Evolutionary conservation across 345 rosid genomes (phyloP).

Genomic region (Dipteronia dyeriana): DNA sequence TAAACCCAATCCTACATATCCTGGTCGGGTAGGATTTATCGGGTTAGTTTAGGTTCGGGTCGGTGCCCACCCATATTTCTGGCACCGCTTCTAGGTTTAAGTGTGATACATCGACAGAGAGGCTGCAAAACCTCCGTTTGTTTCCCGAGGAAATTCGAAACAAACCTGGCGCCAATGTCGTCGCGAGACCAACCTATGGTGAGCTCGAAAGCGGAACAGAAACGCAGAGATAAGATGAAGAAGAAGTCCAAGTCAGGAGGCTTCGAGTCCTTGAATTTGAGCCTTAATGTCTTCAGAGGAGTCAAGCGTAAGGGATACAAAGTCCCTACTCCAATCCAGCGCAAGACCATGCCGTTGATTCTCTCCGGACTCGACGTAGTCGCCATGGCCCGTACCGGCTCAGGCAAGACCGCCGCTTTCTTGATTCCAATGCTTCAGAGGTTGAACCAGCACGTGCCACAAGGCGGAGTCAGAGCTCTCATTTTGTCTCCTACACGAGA

Average conservation of each 20-base stretch:
- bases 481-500: constrained; percentile 94
- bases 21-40: no score
- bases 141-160: not conserved
- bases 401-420: constrained; percentile 97
- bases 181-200: constrained; percentile 31
- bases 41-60: no score
- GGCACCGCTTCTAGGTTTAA: not conserved
- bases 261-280: constrained; percentile 82
- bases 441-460: constrained; percentile 78
- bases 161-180: not conserved
- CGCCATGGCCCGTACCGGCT: constrained; percentile 98
- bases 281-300: constrained; percentile 68
- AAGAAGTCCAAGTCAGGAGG: constrained; percentile 97
- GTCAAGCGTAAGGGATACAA: constrained; percentile 86
- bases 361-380: constrained; percentile 93
- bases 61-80: no score
- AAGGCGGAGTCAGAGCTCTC: constrained; percentile 82
- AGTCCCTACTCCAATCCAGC: constrained; percentile 94
- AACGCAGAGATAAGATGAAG: constrained; percentile 57
- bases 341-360: constrained; percentile 96
- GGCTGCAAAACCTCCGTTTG: not conserved
- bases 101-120: no score
- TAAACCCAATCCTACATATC: no score
- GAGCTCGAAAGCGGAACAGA: constrained; percentile 84
- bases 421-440: constrained; percentile 89